Evolutionary conservation across 2,329 filamentous ascomycete species (phyloP).

Genomic region (Fusarium gaditjirri): DNA sequence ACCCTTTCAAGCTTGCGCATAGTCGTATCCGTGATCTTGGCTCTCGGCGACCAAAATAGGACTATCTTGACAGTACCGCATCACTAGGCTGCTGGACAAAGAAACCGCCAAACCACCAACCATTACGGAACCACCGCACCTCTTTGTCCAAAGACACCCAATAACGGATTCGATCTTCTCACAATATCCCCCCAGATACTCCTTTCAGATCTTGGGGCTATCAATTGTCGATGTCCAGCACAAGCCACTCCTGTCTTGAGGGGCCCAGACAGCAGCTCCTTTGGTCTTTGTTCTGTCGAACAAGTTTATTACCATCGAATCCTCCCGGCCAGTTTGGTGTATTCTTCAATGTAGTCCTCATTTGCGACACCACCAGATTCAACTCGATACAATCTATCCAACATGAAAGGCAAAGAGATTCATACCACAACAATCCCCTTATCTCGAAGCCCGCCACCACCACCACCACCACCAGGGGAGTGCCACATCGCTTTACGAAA

Average conservation of each 20-base stretch:
- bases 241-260: neutral
- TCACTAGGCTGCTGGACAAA: constrained; percentile 30
- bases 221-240: constrained; percentile 1
- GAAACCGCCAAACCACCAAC: constrained; percentile 15
- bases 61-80: neutral
- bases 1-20: neutral
- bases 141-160: constrained; percentile 25
- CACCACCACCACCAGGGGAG: neutral
- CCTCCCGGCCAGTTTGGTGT: neutral
- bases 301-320: constrained; percentile 38
- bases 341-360: neutral
- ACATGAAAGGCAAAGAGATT: constrained; percentile 18
- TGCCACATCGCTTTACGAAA: constrained; percentile 15
- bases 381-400: neutral
- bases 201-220: neutral
- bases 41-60: constrained; percentile 20
- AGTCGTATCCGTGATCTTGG: neutral
- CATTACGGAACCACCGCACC: constrained; percentile 11
- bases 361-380: neutral
- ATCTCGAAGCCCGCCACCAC: neutral
- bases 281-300: constrained; percentile 33
- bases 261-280: neutral
- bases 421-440: neutral
- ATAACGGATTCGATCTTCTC: constrained; percentile 11
- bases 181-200: constrained; percentile 23